Conservation (phyloP, 305 asterid genomes). For the Galium porrigens region DNA sequence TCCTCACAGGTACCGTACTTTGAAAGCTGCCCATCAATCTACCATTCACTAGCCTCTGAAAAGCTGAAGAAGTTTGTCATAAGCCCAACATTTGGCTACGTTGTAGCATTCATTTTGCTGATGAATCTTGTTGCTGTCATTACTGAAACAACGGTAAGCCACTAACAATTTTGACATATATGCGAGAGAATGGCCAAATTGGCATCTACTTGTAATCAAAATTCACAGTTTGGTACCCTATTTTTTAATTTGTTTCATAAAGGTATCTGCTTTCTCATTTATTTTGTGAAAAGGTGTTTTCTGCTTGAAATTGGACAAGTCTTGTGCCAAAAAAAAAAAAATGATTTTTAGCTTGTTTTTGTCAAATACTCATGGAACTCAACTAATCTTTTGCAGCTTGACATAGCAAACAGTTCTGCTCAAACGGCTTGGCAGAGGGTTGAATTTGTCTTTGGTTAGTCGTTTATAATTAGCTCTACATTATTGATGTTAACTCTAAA, state of each 20-base stretch:
- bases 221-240: not conserved
- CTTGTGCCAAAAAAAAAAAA: too few species aligned
- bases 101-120: conserved; percentile 47
- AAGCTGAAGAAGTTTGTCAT: conserved; percentile 52
- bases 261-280: not conserved
- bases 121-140: conserved; percentile 72
- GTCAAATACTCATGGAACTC: conserved; percentile 1
- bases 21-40: conserved; percentile 50
- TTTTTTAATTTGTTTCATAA: not conserved
- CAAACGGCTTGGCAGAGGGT: conserved; percentile 73
- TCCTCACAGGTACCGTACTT: conserved; percentile 60
- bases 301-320: not conserved
- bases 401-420: conserved; percentile 60
- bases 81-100: conserved; percentile 55
- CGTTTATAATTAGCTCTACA: not conserved
- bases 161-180: not conserved
- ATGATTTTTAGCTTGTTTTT: not conserved
- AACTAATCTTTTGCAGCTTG: conserved; percentile 52
- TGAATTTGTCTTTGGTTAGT: conserved; percentile 83
- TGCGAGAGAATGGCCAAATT: not conserved
- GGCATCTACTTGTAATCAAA: not conserved
- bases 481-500: not conserved
- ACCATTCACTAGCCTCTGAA: conserved; percentile 55
- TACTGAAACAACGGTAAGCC: conserved; percentile 75
- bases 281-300: not conserved